Percentiles rank a stretch among this genome's conserved stretches.
phyloP scores from a whole-genome alignment of 108 stramenopile genomes.

The Cyclotella choctawhatcheeana region DNA sequence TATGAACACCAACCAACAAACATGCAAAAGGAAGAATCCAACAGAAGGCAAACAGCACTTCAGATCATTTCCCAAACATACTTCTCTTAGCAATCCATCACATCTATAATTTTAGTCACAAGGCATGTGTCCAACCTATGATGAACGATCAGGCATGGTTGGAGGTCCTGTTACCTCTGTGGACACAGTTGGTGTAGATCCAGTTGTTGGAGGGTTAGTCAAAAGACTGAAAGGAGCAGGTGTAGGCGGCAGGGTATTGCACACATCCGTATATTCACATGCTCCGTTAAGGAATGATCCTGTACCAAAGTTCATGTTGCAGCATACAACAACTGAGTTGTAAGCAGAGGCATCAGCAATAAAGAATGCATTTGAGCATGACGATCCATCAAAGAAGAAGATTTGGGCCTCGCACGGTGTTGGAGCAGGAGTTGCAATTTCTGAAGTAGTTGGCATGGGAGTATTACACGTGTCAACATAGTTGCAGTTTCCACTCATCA shows the following conservation, averaged over 20 bases:
- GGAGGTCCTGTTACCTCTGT: slow-evolving; percentile 17
- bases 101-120: too few relatives aligned
- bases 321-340: slow-evolving; percentile 1
- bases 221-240: neutral
- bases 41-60: neutral
- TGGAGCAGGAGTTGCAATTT: slow-evolving; percentile 4
- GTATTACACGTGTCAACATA: slow-evolving; percentile 13
- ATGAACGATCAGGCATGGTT: neutral
- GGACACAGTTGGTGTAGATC: slow-evolving; percentile 16
- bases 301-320: slow-evolving; percentile 4
- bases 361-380: neutral
- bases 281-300: neutral
- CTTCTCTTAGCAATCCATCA: too few relatives aligned
- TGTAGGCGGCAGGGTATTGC: slow-evolving; percentile 3
- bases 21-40: neutral
- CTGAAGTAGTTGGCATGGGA: neutral
- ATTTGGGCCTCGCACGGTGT: neutral
- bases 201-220: slow-evolving; percentile 8
- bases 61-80: neutral
- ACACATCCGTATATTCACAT: slow-evolving; percentile 1
- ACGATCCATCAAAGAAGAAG: slow-evolving; percentile 6
- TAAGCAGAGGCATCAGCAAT: neutral
- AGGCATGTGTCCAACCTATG: neutral
- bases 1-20: neutral
- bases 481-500: slow-evolving; percentile 6